These are phyloP conservation scores for Mycena alexandri DNA, from an alignment of 768 basidiomycete genomes.

Conservation along the genomic window DNA sequence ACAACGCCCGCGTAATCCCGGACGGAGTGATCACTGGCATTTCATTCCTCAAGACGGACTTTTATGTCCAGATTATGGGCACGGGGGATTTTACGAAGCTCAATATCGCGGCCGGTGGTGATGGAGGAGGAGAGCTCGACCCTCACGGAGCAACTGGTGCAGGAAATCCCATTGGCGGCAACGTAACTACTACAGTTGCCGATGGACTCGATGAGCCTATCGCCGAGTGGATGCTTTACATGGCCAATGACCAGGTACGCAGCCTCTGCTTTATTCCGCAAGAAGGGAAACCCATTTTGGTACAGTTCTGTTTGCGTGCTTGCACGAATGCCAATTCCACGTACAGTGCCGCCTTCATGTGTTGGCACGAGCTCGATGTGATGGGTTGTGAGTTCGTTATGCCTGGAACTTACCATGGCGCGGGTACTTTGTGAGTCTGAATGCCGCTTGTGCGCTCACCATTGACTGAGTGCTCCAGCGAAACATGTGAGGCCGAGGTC, in stretches of 20 bases:
- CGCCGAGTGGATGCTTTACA: conserved; percentile 60
- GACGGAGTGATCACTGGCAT: conserved; percentile 29
- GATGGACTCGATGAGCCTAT: conserved; percentile 51
- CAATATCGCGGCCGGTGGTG: conserved; percentile 54
- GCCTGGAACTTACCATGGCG: conserved; percentile 57
- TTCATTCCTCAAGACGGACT: conserved; percentile 41
- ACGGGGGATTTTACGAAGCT: conserved; percentile 58
- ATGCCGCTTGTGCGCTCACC: background rate
- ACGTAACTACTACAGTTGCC: conserved; percentile 58
- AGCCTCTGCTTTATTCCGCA: no score
- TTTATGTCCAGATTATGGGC: conserved; percentile 58
- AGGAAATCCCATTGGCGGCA: conserved; percentile 61
- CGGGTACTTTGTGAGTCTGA: conserved; percentile 55
- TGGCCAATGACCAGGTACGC: conserved; percentile 29
- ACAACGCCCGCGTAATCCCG: conserved; percentile 33
- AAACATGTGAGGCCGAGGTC: conserved; percentile 59
- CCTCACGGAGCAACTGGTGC: conserved; percentile 56
- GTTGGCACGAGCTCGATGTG: conserved; percentile 30
- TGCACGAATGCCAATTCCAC: conserved; percentile 56
- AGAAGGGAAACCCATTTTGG: conserved; percentile 34
- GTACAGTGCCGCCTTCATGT: conserved; percentile 20
- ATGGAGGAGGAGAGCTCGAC: conserved; percentile 61
- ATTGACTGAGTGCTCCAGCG: conserved; percentile 45
- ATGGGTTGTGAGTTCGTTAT: conserved; percentile 61
- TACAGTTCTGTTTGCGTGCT: conserved; percentile 57